phyloP scores from a whole-genome alignment of 176 grass and related monocot species.

The Oryza longistaminata region DNA sequence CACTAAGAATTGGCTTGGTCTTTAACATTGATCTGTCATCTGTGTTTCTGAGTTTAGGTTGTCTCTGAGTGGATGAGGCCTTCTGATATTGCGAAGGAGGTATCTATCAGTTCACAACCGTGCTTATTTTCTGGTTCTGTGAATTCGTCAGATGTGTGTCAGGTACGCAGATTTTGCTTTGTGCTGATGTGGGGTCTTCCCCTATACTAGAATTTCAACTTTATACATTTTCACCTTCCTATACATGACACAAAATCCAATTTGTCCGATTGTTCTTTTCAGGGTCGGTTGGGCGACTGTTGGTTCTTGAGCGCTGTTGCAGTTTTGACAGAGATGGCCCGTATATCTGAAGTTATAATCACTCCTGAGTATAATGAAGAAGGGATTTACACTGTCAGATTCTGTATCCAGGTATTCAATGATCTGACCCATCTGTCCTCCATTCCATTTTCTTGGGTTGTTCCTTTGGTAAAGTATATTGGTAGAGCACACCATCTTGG shows the following conservation, averaged over 20 bases:
- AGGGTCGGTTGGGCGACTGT: conserved; percentile 97
- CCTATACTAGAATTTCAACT: background rate
- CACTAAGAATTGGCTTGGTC: conserved; percentile 18
- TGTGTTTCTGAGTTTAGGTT: conserved; percentile 59
- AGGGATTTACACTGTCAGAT: conserved; percentile 94
- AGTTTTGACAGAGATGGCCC: conserved; percentile 86
- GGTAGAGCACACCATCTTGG: background rate
- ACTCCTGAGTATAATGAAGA: conserved; percentile 95
- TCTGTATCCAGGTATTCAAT: conserved; percentile 91
- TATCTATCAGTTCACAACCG: conserved; percentile 66
- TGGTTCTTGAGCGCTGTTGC: conserved; percentile 99
- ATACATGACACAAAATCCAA: background rate
- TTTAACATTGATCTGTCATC: conserved; percentile 28
- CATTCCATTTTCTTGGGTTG: background rate
- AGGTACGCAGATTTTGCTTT: conserved; percentile 54
- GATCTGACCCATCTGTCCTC: conserved; percentile 19
- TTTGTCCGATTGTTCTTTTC: conserved; percentile 42
- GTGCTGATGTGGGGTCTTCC: background rate
- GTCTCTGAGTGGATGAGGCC: conserved; percentile 97
- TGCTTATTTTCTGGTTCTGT: conserved; percentile 94
- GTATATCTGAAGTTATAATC: conserved; percentile 99
- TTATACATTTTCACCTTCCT: conserved; percentile 1
- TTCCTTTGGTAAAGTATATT: conserved; percentile 24
- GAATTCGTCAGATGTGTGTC: conserved; percentile 97
- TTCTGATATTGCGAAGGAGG: conserved; percentile 79